Evolutionary conservation across 2,329 filamentous ascomycete genomes (phyloP), one percentile per base, ranked within the genome.

Genomic region (Hyphodiscus sp.): DNA sequence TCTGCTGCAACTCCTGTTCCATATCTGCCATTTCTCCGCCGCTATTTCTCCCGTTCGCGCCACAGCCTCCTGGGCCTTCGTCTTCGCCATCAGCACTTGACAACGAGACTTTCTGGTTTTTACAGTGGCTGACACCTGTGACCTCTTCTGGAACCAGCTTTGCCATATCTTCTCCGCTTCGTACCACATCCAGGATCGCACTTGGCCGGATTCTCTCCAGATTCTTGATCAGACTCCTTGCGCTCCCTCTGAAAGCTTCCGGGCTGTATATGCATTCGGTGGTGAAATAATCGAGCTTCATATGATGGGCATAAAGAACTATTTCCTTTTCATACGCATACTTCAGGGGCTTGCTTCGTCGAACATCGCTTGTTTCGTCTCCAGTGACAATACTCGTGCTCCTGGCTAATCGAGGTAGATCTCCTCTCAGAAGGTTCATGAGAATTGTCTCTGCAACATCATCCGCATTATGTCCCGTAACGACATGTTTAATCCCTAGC

Each of bases 321-420:
- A 99, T 99, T 69, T 99, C 94, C 73, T 99, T 99, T 69, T 99
- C 94, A 68, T 97, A 99, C 1, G 92, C 91, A 69, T 97, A 99
- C 70, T 99, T 97, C 45, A 99, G 78, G 15, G 94, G 94, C 72
- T 99, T 99, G 72, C 89, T 95, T 60, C 94, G 82, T 74, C 95
- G 95, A 61, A 96, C 92, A 56, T 95, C 90, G 55, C 88, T 91
- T n/a, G 79, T 81, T 30, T 83, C 75, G 63, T 83, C 86, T 42
- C 81, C 87, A 2, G 85, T 99, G 15, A 97, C 78, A 63, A 99
- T 97, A 61, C 83, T 94, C 1, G 94, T 97, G 50, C 90, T 91
- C 57, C 94, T 78, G 15, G 91, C 89, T 11, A 99, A 73, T 29
- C 94, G 83, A 0, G 94, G 88, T 43, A 99, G 71, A 70, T 99